Evolutionary conservation across 805 yeast species (phyloP).

Genomic region (Danielia reshetovae): DNA sequence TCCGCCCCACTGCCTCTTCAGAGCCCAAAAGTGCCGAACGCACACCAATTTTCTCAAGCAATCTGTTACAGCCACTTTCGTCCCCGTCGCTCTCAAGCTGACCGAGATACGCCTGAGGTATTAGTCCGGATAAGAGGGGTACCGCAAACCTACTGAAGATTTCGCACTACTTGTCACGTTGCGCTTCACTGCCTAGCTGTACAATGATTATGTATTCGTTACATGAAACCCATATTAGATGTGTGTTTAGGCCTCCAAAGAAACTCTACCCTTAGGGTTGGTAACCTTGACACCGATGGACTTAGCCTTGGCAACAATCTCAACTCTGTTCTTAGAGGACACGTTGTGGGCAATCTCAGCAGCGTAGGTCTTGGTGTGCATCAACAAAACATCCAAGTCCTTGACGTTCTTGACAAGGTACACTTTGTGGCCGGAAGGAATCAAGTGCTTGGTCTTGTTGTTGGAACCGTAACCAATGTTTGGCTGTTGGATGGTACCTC

Average conservation of each 20-base stretch:
- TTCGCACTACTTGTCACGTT: too few species aligned
- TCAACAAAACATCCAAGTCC: constrained; percentile 91
- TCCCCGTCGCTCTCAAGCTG: too few species aligned
- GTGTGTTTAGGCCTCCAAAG: constrained; percentile 83
- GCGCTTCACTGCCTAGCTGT: too few species aligned
- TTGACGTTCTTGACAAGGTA: constrained; percentile 87
- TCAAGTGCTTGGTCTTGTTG: constrained; percentile 95
- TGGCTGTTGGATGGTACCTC: constrained; percentile 99
- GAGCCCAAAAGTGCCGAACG: too few species aligned
- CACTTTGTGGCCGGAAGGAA: constrained; percentile 98
- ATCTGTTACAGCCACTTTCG: too few species aligned
- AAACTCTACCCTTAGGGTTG: constrained; percentile 98
- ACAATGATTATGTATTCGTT: constrained; percentile 20
- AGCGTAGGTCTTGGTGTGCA: constrained; percentile 98
- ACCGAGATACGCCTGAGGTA: too few species aligned
- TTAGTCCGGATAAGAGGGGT: too few species aligned
- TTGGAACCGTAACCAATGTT: constrained; percentile 99
- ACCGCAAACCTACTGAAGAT: too few species aligned
- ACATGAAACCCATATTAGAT: constrained; percentile 18
- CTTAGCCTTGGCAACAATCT: constrained; percentile 93
- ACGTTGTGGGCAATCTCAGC: constrained; percentile 99
- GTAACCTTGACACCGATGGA: constrained; percentile 98
- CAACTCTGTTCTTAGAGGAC: constrained; percentile 97
- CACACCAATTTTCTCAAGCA: too few species aligned
- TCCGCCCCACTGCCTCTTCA: too few species aligned